Evolutionary conservation across 1,284 basidiomycete species (phyloP), one percentile per base, ranked within the genome.

Genomic region (Puccinia triticina): DNA sequence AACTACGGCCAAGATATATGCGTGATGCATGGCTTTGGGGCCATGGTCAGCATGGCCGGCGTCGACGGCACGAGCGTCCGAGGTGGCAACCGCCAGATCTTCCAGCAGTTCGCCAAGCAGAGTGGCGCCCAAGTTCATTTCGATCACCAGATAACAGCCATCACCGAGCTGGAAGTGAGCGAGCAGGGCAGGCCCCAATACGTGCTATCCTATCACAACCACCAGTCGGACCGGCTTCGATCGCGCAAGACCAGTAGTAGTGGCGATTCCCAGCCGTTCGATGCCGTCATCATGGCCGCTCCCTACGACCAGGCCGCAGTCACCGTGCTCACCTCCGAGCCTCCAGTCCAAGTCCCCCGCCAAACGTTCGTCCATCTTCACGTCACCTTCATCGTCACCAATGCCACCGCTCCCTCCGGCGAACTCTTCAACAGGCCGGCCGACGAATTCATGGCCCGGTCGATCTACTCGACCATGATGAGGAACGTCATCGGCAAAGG

Each of bases 301-400:
- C 94, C 93, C 2, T 91, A 91, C 88, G 91, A 93, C 86, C 90
- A 89, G 64, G 89, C 91, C 0, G 88, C 87, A 18, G 91, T 93
- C 84, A 86, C 86, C 5, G 86, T 93, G 43, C 89, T 69, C n/a
- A 69, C 43, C 14, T 48, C 66, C 32, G 32, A 73, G 29, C 32
- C 71, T 32, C 71, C 32, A 48, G 85, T 89, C 26, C 88, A 89
- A 67, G 89, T 94, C 46, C 92, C 92, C 0, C 85, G 88, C 29
- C 92, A 93, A 84, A 90, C 91, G 18, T 98, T 96, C 86, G 90
- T 95, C 43, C 90, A 90, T 83, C 90, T 98, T 4, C 93, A 97
- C 86, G 95, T 97, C 74, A 97, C 96, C 10, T 90, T 96, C 23
- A 89, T 98, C 69, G 90, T 92, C 18, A 98, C 96, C 0, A 92